Base-by-base conservation (phyloP, 306 rosid genomes). In the Glycine latifolia region DNA sequence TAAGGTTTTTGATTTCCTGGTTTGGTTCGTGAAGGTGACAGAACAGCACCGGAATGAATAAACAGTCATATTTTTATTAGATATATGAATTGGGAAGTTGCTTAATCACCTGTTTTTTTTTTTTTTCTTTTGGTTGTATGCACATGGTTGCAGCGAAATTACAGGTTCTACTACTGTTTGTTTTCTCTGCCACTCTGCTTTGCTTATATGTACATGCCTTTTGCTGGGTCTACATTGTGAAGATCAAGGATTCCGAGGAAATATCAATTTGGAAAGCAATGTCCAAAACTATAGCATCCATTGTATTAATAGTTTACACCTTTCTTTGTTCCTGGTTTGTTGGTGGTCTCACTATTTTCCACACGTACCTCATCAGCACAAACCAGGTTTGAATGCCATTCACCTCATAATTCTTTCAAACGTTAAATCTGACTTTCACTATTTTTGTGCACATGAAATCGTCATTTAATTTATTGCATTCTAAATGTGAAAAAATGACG, bases 201-300 rank as follows among this genome's bases (percentile, higher is more conserved):
- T 92, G 94, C 79, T 69, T 92, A 43, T 90, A 86, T 73, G 71
- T 92, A 80, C 94, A 90, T 71, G 94, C 82, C 61, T 92, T 92
- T 87, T 87, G 94, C 88, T 92, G 97, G 97, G 88, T 92, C 74
- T 89, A 90, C 78, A 79, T 90, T 67, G 76, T 31, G 88, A 92
- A 68, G 84, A 92, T 92, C 78, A 83, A 79, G 91, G 55, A 86
- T 46, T 55, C 88, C 8, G 89, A 90, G 81, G 70, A 77, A 1
- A 79, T 74, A 81, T 76, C 94, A 41, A 85, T 90, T 77, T 90
- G 94, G 97, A 87, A 78, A 86, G 92, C 94, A 65, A 79, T 92
- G 91, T 79, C 61, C 78, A 87, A 86, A 88, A 90, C 97, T 72
- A 94, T 94, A 8, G 89, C 97, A 76, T 90, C 97, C 70, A 79